phyloP scores from a whole-genome alignment of 495 filamentous ascomycete species.

The Cercophora newfieldiana region DNA sequence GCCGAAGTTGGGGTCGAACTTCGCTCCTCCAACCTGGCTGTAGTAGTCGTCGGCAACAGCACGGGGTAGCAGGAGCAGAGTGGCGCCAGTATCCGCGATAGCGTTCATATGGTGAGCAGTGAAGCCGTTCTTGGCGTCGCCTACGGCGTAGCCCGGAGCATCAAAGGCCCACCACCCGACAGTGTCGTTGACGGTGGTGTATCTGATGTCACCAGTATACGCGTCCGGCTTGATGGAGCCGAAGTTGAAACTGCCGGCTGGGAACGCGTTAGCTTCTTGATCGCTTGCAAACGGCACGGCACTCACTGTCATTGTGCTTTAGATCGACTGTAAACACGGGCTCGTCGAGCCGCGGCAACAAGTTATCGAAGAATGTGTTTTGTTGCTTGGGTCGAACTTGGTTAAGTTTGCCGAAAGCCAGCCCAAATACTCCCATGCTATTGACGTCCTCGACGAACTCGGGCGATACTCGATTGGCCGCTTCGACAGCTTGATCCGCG shows the following conservation, averaged over 20 bases:
- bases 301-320: constrained; percentile 53
- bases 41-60: constrained; percentile 65
- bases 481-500: constrained; percentile 66
- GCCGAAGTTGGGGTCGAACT: constrained; percentile 49
- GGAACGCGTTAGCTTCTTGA: not conserved
- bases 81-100: constrained; percentile 73
- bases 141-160: constrained; percentile 61
- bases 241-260: constrained; percentile 71
- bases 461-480: constrained; percentile 59
- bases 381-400: constrained; percentile 60
- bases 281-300: too few species aligned
- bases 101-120: constrained; percentile 42
- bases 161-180: constrained; percentile 75
- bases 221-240: constrained; percentile 66
- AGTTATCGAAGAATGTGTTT: constrained; percentile 66
- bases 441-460: constrained; percentile 59
- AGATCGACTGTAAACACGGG: constrained; percentile 70
- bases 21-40: constrained; percentile 51
- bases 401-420: constrained; percentile 72
- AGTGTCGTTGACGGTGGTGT: constrained; percentile 56
- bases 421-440: constrained; percentile 71
- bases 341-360: constrained; percentile 42
- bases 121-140: constrained; percentile 40
- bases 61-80: constrained; percentile 63
- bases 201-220: constrained; percentile 65